Conservation (phyloP, 2,329 filamentous ascomycete species). For the Claviceps lovelessii region DNA sequence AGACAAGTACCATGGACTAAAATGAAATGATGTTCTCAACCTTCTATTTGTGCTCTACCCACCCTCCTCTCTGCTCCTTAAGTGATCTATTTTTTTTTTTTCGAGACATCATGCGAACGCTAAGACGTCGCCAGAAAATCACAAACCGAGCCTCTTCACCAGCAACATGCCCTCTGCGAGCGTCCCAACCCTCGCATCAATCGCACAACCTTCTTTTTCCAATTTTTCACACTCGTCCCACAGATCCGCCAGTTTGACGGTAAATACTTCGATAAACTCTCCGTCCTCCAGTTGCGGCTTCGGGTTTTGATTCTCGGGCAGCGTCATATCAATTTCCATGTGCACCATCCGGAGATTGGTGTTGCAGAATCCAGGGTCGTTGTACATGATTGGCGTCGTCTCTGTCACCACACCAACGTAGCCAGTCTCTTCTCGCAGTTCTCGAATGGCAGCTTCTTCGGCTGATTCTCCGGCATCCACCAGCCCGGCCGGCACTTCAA, state of each 20-base stretch:
- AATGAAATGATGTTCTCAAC: not conserved
- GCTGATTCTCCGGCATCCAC: slow-evolving; percentile 47
- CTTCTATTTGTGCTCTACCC: not conserved
- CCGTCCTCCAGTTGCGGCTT: slow-evolving; percentile 60
- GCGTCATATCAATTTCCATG: slow-evolving; percentile 54
- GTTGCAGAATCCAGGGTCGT: slow-evolving; percentile 53
- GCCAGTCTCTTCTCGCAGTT: slow-evolving; percentile 53
- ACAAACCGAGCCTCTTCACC: slow-evolving; percentile 42
- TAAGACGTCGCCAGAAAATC: not conserved
- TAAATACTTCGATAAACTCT: slow-evolving; percentile 72
- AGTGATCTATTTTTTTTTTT: not conserved
- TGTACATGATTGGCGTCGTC: slow-evolving; percentile 52
- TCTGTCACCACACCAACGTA: slow-evolving; percentile 42
- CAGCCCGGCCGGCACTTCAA: slow-evolving; percentile 52
- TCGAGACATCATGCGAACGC: not conserved
- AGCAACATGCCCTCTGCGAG: slow-evolving; percentile 66
- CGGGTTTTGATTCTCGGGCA: slow-evolving; percentile 54
- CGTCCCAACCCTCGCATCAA: slow-evolving; percentile 65
- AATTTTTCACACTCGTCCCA: slow-evolving; percentile 53
- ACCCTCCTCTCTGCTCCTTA: not conserved
- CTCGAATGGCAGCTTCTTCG: slow-evolving; percentile 46
- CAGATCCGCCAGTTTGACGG: slow-evolving; percentile 46
- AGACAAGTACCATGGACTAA: no score
- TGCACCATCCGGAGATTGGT: slow-evolving; percentile 58
- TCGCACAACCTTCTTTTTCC: slow-evolving; percentile 58